Evolutionary conservation across 2,329 filamentous ascomycete species (phyloP), one percentile per base, ranked within the genome.

Genomic region (Leptodontidium sp.): DNA sequence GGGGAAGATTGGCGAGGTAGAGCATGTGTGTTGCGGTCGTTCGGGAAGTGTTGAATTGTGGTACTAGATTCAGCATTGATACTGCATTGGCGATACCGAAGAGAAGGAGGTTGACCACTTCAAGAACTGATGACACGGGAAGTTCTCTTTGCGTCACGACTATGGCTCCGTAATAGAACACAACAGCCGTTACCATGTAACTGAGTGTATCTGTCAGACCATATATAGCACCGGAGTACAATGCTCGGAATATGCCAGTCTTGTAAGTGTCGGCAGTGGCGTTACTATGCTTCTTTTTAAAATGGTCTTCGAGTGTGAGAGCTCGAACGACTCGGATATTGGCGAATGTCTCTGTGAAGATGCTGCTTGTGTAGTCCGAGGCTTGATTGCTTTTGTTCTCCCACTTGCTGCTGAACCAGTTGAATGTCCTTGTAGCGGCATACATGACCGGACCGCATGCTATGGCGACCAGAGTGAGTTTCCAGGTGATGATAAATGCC

Each of bases 101-200:
- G n/a, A 97, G 85, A 0, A 98, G 85, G 64, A 97, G 85, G 43
- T 94, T 91, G 74, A 96, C 90, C 0, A 96, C 92, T 69, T 91
- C 88, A 35, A 97, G 81, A 21, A 96, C 86, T 1, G 85, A 81
- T 1, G 85, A 83, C 0, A 91, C 85, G 0, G 82, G 83, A 72
- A 82, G 80, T 49, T 85, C 80, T 11, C 82, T 76, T 53, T 80
- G 78, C 0, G 84, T 83, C 6, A 92, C 84, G 12, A 97, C 83
- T 0, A 86, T 81, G 0, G 90, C 88, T 2, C 92, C 93, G 76
- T 95, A 97, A 81, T 91, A 97, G 77, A 97, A 96, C 11, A 97
- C 87, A 3, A 97, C 81, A 0, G 93, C 93, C 50, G 89, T 90
- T 15, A 93, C 85, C 75, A 93, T 93, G 68, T 89, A 87, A 49